Percentiles rank a stretch among this genome's conserved stretches.
Evolutionary conservation across 1,139 yeast species (phyloP).

Genomic region (Geotrichum australiense): DNA sequence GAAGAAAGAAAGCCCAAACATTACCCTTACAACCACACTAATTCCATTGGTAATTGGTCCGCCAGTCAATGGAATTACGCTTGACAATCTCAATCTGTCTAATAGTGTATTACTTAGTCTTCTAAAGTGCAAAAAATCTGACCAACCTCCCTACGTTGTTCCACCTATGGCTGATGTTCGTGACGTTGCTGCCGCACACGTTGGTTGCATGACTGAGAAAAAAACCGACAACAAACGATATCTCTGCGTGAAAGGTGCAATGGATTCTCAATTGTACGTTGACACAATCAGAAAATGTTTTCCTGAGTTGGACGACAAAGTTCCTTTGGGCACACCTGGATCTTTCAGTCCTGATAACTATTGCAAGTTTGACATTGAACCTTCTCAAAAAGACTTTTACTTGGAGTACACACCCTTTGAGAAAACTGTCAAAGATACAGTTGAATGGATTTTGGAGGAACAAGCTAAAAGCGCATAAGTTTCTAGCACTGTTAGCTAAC

Average conservation of each 20-base stretch:
- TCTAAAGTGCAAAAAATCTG: slow-evolving; percentile 10
- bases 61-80: slow-evolving; percentile 25
- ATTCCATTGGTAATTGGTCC: slow-evolving; percentile 47
- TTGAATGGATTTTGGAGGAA: no score
- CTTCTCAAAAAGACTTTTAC: slow-evolving; percentile 20
- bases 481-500: no score
- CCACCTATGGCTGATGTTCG: slow-evolving; percentile 10
- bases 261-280: slow-evolving; percentile 30
- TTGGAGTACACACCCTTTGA: slow-evolving; percentile 24
- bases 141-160: slow-evolving; percentile 9
- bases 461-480: no score
- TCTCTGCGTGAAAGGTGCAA: slow-evolving; percentile 34
- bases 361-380: slow-evolving; percentile 19
- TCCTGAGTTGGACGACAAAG: slow-evolving; percentile 8
- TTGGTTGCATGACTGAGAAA: slow-evolving; percentile 20
- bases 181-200: slow-evolving; percentile 13
- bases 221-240: slow-evolving; percentile 36
- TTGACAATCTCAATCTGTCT: slow-evolving; percentile 31
- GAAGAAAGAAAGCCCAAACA: slow-evolving; percentile 33
- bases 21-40: slow-evolving; percentile 36
- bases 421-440: slow-evolving; percentile 21
- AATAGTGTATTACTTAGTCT: not conserved
- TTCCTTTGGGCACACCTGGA: slow-evolving; percentile 8
- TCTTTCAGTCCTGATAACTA: slow-evolving; percentile 1
- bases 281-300: slow-evolving; percentile 30